A percentile compares a stretch with the other conserved stretches of the same genome.
These are phyloP conservation scores for Endocalyx cinctus DNA, from an alignment of 2,329 filamentous ascomycete genomes.

Conservation along the genomic window DNA sequence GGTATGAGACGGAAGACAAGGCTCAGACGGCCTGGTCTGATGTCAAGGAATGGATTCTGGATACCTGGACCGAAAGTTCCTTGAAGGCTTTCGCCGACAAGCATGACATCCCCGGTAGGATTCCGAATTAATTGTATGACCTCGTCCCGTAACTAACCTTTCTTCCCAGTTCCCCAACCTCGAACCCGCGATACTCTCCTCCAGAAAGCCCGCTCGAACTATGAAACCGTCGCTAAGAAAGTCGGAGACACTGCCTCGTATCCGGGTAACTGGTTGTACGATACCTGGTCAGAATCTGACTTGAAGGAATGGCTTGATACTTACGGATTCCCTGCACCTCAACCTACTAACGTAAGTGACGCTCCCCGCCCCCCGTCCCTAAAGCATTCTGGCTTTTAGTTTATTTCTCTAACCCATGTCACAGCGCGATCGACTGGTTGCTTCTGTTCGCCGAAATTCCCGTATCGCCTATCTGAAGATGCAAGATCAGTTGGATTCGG, in stretches of 20 bases:
- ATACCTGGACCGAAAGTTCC: constrained; percentile 91
- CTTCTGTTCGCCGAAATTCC: constrained; percentile 84
- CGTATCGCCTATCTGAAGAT: constrained; percentile 68
- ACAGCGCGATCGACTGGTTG: constrained; percentile 79
- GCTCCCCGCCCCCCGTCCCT: too few species aligned
- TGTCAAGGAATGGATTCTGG: constrained; percentile 88
- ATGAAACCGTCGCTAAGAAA: constrained; percentile 71
- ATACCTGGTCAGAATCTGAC: constrained; percentile 87
- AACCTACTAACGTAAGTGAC: constrained; percentile 62
- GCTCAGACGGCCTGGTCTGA: constrained; percentile 66
- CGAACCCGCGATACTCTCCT: constrained; percentile 80
- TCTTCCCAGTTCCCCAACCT: constrained; percentile 65
- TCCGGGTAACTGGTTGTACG: constrained; percentile 92
- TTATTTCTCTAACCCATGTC: constrained; percentile 11
- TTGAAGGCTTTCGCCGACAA: constrained; percentile 90
- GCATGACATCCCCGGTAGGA: constrained; percentile 68
- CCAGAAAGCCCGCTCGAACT: constrained; percentile 72
- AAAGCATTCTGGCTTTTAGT: neutral
- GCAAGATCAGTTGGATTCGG: constrained; percentile 56
- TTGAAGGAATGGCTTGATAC: constrained; percentile 91
- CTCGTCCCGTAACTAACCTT: neutral
- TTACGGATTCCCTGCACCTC: constrained; percentile 79
- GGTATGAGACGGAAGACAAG: constrained; percentile 76
- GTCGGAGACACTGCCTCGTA: constrained; percentile 74
- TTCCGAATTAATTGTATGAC: too few species aligned